Base-by-base conservation (phyloP, 2,329 filamentous ascomycete genomes). In the Claviceps paspali region DNA sequence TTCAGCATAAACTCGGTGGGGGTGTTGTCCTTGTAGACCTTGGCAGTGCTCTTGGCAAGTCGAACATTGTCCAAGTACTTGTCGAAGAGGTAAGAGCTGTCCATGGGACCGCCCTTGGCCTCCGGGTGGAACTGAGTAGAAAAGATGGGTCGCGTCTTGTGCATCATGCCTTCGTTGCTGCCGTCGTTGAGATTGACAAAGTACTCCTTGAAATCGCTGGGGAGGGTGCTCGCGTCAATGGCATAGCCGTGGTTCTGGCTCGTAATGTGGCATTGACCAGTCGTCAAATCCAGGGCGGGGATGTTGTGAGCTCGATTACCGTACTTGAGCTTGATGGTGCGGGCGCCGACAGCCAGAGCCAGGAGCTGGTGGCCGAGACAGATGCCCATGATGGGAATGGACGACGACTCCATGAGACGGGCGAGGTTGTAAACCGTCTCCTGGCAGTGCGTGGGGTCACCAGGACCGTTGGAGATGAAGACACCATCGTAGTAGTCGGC, bases 251-350 rank as follows among this genome's bases (percentile, higher is more conserved):
- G 91, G 67, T 96, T 96, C 70, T 98, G 91, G 59, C 80, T 87
- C 41, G 88, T 96, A 61, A 96, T 96, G 68, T 96, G 88, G 76
- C 91, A 96, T 61, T 88, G 85, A 40, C 91, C 88, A 27, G 88
- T 96, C 43, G 83, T 94, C 58, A 95, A 69, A 57, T 96, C 88
- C 41, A 96, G 68, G 42, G 87, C 86, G 7, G 91, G 91, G 52
- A 96, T 96, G 70, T 98, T 98, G 71, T 96, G 91, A 12, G 87
- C 91, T 49, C 91, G 82, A 73, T 98, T 98, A 55, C 91, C 91
- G 61, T 95, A 98, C 75, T 96, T 96, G 63, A 98, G 76, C 76
- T 96, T 96, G 64, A 92, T 80, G 43, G 91, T 96, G 52, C 76
- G 73, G 37, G 84, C 91, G 45, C 91, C 91, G 41, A 82, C 73